Percentiles rank a stretch among this genome's conserved stretches.
Evolutionary conservation across 176 grass and related monocot genomes (phyloP).

Genomic region (Chrysopogon serrulatus): DNA sequence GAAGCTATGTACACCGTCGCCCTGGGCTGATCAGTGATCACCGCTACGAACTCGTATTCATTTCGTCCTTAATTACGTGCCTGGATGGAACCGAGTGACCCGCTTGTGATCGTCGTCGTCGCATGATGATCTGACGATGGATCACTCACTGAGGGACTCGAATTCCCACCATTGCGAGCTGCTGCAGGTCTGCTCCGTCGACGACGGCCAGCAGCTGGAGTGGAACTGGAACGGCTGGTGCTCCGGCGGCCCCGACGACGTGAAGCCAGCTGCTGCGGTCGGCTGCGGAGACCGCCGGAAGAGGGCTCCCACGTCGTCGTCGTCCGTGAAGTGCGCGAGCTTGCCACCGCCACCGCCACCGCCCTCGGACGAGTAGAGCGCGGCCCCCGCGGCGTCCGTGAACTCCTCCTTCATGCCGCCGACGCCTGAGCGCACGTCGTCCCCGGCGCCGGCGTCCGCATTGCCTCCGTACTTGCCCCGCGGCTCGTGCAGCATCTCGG

Average conservation of each 20-base stretch:
- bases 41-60: background rate
- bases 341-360: conserved; percentile 11
- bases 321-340: conserved; percentile 39
- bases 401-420: conserved; percentile 37
- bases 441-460: conserved; percentile 12
- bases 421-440: conserved; percentile 28
- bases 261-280: conserved; percentile 24
- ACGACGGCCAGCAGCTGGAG: conserved; percentile 48
- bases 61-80: background rate
- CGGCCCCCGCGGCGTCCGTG: conserved; percentile 2
- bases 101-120: background rate
- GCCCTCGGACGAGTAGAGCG: conserved; percentile 32
- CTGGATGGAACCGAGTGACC: background rate
- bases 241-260: conserved; percentile 43
- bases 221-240: conserved; percentile 59
- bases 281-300: conserved; percentile 33
- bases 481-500: conserved; percentile 59
- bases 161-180: conserved; percentile 91
- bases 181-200: conserved; percentile 55
- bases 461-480: conserved; percentile 37
- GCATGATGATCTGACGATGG: background rate
- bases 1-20: conserved; percentile 39
- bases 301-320: conserved; percentile 33
- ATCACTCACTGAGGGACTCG: conserved; percentile 68
- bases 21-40: background rate